A percentile compares a stretch with the other conserved stretches of the same genome.
These are phyloP conservation scores for Boletus sensibilis DNA, from an alignment of 768 basidiomycete genomes.

Conservation along the genomic window DNA sequence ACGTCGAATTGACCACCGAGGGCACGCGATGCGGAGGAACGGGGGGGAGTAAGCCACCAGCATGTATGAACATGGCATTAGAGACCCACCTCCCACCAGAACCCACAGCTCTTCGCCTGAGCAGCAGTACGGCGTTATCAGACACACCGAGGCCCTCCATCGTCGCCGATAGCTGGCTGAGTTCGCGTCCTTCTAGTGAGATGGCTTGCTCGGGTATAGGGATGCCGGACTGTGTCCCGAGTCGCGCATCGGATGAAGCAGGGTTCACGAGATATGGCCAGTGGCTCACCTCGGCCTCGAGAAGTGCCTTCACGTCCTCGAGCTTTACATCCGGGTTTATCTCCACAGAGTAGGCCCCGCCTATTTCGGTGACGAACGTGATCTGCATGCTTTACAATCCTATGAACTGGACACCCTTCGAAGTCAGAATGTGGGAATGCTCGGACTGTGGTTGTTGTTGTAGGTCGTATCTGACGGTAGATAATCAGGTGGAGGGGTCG, in stretches of 20 bases:
- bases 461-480: neutral
- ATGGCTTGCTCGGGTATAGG: slow-evolving; percentile 72
- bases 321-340: slow-evolving; percentile 90
- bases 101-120: slow-evolving; percentile 57
- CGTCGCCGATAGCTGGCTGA: slow-evolving; percentile 64
- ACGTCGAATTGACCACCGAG: neutral
- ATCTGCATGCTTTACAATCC: slow-evolving; percentile 53
- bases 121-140: slow-evolving; percentile 61
- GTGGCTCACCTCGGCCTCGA: slow-evolving; percentile 89
- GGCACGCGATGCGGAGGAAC: neutral
- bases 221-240: slow-evolving; percentile 61
- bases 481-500: slow-evolving; percentile 3
- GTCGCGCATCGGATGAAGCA: neutral
- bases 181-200: slow-evolving; percentile 62
- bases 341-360: slow-evolving; percentile 66
- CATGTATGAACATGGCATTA: neutral
- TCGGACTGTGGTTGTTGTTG: neutral
- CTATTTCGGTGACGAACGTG: slow-evolving; percentile 69
- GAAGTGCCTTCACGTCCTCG: slow-evolving; percentile 86
- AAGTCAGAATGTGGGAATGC: neutral
- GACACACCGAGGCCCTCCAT: slow-evolving; percentile 62
- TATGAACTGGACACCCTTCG: neutral
- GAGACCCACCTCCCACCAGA: slow-evolving; percentile 41
- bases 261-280: neutral
- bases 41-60: neutral